These are phyloP conservation scores for Polymyxa betae DNA, from an alignment of 208 protist species.

Conservation along the genomic window DNA sequence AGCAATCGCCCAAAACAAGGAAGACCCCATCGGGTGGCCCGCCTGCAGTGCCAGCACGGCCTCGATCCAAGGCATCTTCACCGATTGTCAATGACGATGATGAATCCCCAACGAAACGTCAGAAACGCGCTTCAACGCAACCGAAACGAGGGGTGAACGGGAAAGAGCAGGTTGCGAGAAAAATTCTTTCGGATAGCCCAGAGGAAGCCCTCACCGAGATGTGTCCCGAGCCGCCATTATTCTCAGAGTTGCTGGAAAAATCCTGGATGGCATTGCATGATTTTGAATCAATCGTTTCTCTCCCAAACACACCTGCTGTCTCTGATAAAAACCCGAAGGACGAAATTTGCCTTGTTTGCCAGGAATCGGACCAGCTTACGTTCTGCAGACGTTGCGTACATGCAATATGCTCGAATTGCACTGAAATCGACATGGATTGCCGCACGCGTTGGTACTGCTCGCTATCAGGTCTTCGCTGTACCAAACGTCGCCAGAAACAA, in stretches of 20 bases:
- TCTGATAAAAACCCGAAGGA: background rate
- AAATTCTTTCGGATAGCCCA: too few relatives aligned
- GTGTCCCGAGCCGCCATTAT: background rate
- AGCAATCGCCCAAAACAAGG: too few relatives aligned
- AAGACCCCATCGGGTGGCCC: too few relatives aligned
- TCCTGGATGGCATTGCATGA: background rate
- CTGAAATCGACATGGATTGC: background rate
- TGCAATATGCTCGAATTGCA: background rate
- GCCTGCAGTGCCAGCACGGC: too few relatives aligned
- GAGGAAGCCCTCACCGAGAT: background rate
- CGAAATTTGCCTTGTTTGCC: background rate
- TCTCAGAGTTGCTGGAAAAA: background rate
- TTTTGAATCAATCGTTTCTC: background rate
- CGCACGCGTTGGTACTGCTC: background rate
- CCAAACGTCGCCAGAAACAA: background rate
- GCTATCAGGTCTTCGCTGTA: background rate
- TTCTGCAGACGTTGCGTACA: background rate
- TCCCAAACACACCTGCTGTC: too few relatives aligned
- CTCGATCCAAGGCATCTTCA: too few relatives aligned
- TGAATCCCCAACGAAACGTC: background rate
- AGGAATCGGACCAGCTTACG: background rate
- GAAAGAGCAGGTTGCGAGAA: too few relatives aligned
- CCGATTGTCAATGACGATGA: too few relatives aligned
- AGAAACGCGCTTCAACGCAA: background rate
- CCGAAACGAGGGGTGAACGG: too few relatives aligned